Conservation (phyloP, 371 early-diverging fungal species). For the Circinella umbellata region DNA sequence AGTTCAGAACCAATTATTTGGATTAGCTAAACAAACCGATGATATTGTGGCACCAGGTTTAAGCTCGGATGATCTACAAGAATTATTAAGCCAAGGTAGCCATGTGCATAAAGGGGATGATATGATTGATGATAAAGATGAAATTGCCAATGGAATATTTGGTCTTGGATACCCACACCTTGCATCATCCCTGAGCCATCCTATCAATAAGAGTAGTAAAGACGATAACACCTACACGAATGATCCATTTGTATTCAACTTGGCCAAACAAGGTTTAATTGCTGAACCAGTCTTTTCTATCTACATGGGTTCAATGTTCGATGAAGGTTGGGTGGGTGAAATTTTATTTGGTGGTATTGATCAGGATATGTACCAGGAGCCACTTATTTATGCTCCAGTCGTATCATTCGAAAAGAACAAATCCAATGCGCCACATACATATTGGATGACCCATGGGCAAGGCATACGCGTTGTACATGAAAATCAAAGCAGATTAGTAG, state of each 20-base stretch:
- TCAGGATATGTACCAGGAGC: constrained; percentile 26
- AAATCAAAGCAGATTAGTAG: background rate
- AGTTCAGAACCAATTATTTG: constrained; percentile 57
- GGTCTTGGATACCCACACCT: constrained; percentile 36
- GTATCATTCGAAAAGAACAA: background rate
- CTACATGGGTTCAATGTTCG: constrained; percentile 24
- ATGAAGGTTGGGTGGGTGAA: constrained; percentile 41
- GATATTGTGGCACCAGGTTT: constrained; percentile 54
- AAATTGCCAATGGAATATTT: constrained; percentile 34
- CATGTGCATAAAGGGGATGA: background rate
- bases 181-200: constrained; percentile 27
- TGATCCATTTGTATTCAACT: constrained; percentile 31
- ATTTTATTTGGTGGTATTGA: constrained; percentile 64
- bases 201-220: background rate
- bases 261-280: constrained; percentile 37
- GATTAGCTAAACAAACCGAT: constrained; percentile 52
- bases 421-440: constrained; percentile 15
- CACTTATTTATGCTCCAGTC: constrained; percentile 22
- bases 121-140: constrained; percentile 11
- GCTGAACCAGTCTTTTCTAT: constrained; percentile 47
- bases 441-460: constrained; percentile 33
- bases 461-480: constrained; percentile 15
- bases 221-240: background rate
- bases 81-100: background rate
- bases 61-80: constrained; percentile 15